Conservation (phyloP, 495 filamentous ascomycete genomes). For the Tetracladium setigerum region DNA sequence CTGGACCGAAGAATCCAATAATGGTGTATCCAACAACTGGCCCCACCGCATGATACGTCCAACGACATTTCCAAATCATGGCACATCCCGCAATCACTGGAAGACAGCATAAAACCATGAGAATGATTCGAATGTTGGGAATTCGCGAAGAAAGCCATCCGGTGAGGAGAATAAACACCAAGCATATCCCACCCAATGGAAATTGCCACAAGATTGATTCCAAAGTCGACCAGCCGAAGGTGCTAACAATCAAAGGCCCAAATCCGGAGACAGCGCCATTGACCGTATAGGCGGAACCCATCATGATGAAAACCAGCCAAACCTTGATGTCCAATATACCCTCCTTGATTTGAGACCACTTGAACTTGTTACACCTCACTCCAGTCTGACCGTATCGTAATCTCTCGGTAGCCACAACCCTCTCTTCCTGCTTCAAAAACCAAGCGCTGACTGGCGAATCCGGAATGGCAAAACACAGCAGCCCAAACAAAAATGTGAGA, state of each 20-base stretch:
- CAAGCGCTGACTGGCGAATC: constrained; percentile 50
- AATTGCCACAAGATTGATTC: constrained; percentile 68
- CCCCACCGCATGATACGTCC: constrained; percentile 52
- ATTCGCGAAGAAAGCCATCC: constrained; percentile 52
- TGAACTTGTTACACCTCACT: constrained; percentile 52
- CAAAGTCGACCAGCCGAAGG: constrained; percentile 59
- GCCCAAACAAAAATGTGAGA: constrained; percentile 56
- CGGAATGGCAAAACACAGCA: constrained; percentile 53
- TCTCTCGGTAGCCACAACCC: constrained; percentile 46
- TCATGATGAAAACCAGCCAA: constrained; percentile 55
- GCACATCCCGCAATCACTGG: constrained; percentile 66
- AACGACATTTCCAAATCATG: constrained; percentile 66
- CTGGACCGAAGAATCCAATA: constrained; percentile 62
- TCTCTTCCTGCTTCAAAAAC: constrained; percentile 44
- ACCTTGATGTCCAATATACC: constrained; percentile 51
- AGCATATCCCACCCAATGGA: constrained; percentile 56
- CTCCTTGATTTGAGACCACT: constrained; percentile 49
- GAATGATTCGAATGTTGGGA: constrained; percentile 56
- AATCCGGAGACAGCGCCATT: constrained; percentile 74
- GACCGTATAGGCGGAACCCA: constrained; percentile 56
- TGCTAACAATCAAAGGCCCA: constrained; percentile 65
- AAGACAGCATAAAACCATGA: constrained; percentile 55
- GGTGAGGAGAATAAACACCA: constrained; percentile 56
- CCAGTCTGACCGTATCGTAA: constrained; percentile 52
- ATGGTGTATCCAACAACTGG: constrained; percentile 64